Conservation (phyloP, 2,329 filamentous ascomycete species). For the Exserohilum rostratum region DNA sequence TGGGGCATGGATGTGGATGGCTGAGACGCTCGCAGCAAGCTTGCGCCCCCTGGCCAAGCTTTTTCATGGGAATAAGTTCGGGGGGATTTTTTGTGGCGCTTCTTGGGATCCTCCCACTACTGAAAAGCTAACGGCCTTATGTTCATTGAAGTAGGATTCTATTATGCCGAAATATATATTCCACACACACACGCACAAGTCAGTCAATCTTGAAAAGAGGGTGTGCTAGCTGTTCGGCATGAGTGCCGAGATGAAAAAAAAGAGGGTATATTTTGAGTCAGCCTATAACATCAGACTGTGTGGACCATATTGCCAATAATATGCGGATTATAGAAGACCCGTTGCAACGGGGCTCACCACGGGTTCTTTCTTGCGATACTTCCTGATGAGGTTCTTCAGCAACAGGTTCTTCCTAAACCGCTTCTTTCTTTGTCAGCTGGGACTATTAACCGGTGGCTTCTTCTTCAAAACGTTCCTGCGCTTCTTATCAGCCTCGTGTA, state of each 20-base stretch:
- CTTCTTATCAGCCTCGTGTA: constrained; percentile 7
- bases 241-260: no score
- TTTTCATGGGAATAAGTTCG: background rate
- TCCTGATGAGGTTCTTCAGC: background rate
- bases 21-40: no score
- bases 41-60: no score
- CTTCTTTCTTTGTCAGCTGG: constrained; percentile 1
- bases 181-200: no score
- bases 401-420: background rate
- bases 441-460: constrained; percentile 1
- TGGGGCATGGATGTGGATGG: background rate
- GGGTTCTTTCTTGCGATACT: background rate
- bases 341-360: no score
- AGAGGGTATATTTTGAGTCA: no score
- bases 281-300: no score
- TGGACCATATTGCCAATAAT: no score
- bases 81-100: background rate
- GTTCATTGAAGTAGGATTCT: background rate
- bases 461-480: constrained; percentile 13
- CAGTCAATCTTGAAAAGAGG: background rate
- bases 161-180: background rate
- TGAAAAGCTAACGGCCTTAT: background rate
- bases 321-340: no score
- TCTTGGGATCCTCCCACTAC: background rate
- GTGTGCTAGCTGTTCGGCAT: no score